These are phyloP conservation scores for Acacia crassicarpa DNA, from an alignment of 306 rosid genomes.

Conservation along the genomic window DNA sequence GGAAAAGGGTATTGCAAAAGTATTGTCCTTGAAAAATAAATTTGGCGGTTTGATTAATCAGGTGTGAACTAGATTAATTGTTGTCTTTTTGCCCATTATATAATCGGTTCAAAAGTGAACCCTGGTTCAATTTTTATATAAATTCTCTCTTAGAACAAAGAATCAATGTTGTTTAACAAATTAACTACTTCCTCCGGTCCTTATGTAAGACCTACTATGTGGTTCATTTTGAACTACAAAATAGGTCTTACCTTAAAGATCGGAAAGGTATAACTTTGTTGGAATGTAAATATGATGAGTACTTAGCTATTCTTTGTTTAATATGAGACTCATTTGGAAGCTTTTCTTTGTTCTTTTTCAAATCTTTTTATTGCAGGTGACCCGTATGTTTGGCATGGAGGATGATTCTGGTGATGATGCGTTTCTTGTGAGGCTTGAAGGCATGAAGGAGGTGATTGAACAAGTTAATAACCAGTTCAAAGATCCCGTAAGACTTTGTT, in stretches of 20 bases:
- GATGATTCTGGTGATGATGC: conserved; percentile 81
- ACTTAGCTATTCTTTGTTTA: background rate
- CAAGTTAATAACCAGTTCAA: conserved; percentile 74
- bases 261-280: background rate
- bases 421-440: conserved; percentile 61
- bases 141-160: background rate
- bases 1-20: conserved; percentile 70
- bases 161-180: background rate
- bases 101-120: background rate
- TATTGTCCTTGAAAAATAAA: conserved; percentile 70
- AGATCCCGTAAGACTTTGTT: conserved; percentile 54
- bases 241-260: too few species aligned
- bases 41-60: conserved; percentile 67
- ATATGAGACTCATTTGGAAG: background rate
- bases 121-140: background rate
- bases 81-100: background rate
- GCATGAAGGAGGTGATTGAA: conserved; percentile 75
- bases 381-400: conserved; percentile 63
- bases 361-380: conserved; percentile 44
- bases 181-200: too few species aligned
- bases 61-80: conserved; percentile 33
- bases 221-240: too few species aligned
- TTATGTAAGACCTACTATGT: too few species aligned
- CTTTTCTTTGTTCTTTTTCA: background rate
- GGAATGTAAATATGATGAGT: background rate